phyloP scores from a whole-genome alignment of 352 stramenopile genomes.

The Globisporangium takayamanum region DNA sequence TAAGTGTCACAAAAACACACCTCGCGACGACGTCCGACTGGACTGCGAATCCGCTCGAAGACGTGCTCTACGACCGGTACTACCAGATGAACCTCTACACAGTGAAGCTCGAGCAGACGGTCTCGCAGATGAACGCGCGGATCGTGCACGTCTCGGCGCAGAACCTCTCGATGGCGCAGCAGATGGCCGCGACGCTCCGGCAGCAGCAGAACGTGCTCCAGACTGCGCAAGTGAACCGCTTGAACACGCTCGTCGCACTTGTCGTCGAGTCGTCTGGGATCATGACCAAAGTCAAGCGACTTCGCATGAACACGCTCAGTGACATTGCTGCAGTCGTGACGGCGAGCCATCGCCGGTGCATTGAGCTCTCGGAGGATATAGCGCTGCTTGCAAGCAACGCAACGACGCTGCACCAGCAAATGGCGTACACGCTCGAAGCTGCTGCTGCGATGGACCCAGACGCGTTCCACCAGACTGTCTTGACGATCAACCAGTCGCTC shows the following conservation, averaged over 20 bases:
- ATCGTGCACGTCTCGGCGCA: conserved; percentile 42
- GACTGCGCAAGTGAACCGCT: conserved; percentile 20
- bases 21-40: conserved; percentile 19
- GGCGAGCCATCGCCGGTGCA: conserved; percentile 49
- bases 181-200: conserved; percentile 22
- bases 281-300: conserved; percentile 41
- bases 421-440: conserved; percentile 32
- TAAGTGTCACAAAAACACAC: conserved; percentile 9
- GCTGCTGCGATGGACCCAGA: conserved; percentile 20
- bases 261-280: conserved; percentile 51
- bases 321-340: conserved; percentile 56
- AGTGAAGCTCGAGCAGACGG: conserved; percentile 31
- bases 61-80: conserved; percentile 50
- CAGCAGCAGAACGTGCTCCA: conserved; percentile 26
- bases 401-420: conserved; percentile 28
- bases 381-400: conserved; percentile 29
- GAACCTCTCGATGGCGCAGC: conserved; percentile 27
- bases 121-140: conserved; percentile 29
- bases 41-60: conserved; percentile 44
- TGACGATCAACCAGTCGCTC: conserved; percentile 36
- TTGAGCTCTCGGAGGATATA: conserved; percentile 47
- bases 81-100: conserved; percentile 39
- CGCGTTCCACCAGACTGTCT: conserved; percentile 38
- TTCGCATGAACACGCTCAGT: conserved; percentile 43
- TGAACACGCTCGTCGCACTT: conserved; percentile 37